Conservation (phyloP, 495 filamentous ascomycete species). For the Rhizodiscina lignyota region DNA sequence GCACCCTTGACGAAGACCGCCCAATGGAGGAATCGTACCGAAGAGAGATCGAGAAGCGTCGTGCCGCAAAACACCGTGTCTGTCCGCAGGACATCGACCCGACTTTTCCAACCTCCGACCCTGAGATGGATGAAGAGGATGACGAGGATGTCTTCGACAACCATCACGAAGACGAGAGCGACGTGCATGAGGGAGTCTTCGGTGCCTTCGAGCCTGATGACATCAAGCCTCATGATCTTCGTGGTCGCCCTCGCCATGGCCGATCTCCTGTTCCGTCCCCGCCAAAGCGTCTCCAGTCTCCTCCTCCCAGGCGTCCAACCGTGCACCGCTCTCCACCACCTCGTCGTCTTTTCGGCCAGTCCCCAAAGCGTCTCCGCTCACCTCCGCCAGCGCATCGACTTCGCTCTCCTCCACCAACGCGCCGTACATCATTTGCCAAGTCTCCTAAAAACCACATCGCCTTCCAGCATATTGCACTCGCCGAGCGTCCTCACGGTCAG, state of each 20-base stretch:
- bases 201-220: too few species aligned
- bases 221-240: background rate
- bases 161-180: constrained; percentile 36
- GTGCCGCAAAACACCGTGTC: constrained; percentile 55
- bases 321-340: constrained; percentile 39
- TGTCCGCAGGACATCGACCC: constrained; percentile 95
- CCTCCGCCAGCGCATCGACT: constrained; percentile 34
- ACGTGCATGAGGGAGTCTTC: constrained; percentile 32
- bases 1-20: constrained; percentile 88
- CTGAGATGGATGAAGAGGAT: constrained; percentile 55
- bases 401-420: constrained; percentile 36
- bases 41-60: constrained; percentile 64
- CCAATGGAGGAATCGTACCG: constrained; percentile 87
- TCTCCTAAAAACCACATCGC: constrained; percentile 3
- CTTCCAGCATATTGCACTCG: constrained; percentile 9
- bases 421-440: constrained; percentile 22
- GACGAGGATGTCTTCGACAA: constrained; percentile 40
- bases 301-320: constrained; percentile 26
- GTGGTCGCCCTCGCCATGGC: constrained; percentile 5
- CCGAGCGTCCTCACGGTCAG: constrained; percentile 18
- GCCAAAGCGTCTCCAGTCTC: constrained; percentile 17
- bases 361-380: constrained; percentile 54
- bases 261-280: background rate
- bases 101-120: constrained; percentile 86
- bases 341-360: constrained; percentile 45